Percentiles rank a stretch among this genome's conserved stretches.
Conservation (phyloP, 345 rosid genomes). For the Eucalyptus curtisii region DNA sequence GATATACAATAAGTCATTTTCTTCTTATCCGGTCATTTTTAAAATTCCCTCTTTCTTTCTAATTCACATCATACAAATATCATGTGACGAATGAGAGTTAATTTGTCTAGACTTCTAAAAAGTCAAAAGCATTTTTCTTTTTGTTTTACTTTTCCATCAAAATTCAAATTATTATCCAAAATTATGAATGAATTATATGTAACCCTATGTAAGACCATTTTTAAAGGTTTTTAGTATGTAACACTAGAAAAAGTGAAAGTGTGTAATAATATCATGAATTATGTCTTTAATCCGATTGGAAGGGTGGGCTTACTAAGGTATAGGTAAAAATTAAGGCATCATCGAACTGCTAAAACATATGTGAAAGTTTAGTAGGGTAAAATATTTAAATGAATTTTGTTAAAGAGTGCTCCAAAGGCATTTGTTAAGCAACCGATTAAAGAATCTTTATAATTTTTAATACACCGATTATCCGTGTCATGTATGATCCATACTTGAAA, state of each 20-base stretch:
- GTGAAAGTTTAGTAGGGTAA: neutral
- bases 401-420: neutral
- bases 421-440: neutral
- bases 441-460: too few relatives aligned
- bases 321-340: neutral
- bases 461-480: too few relatives aligned
- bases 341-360: neutral
- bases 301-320: neutral
- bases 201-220: neutral
- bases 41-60: neutral
- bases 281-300: neutral
- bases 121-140: neutral
- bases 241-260: neutral
- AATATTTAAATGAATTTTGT: neutral
- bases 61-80: neutral
- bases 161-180: neutral
- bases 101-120: neutral
- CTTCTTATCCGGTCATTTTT: neutral
- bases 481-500: neutral
- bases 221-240: neutral
- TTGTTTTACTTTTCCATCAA: neutral
- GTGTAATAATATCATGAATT: neutral
- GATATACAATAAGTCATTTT: neutral
- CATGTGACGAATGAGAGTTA: neutral
- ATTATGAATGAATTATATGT: neutral